These are phyloP conservation scores for Acacia concinna DNA, from an alignment of 331 rosid species.

Conservation along the genomic window DNA sequence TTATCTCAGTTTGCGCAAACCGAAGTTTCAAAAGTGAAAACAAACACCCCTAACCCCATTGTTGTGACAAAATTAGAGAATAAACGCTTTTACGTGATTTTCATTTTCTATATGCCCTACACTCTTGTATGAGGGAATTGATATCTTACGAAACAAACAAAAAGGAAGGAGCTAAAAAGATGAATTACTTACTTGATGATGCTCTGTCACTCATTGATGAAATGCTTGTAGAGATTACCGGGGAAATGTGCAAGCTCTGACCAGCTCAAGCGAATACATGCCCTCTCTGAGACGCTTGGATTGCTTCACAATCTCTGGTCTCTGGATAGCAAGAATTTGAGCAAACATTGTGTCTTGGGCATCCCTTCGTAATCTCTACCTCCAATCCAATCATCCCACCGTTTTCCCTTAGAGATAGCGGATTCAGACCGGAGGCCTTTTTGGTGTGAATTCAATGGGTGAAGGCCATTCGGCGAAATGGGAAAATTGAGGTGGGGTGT, in stretches of 20 bases:
- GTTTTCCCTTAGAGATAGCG: conserved; percentile 1
- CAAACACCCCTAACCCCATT: too few species aligned
- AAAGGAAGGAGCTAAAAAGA: too few species aligned
- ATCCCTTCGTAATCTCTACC: conserved; percentile 31
- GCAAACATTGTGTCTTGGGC: conserved; percentile 37
- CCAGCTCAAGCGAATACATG: conserved; percentile 27
- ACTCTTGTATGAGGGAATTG: too few species aligned
- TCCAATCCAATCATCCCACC: conserved; percentile 21
- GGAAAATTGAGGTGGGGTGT: conserved; percentile 23
- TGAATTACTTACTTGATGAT: too few species aligned
- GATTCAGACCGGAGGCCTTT: conserved; percentile 32
- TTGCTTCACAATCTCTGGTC: conserved; percentile 12
- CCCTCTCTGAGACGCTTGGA: conserved; percentile 29
- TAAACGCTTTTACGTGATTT: too few species aligned
- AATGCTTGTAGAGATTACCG: conserved; percentile 22
- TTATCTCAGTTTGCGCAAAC: too few species aligned
- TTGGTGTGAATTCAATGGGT: too few species aligned
- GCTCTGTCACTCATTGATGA: background rate
- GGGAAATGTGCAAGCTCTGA: conserved; percentile 10
- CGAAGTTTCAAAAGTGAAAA: too few species aligned
- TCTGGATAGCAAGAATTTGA: conserved; percentile 31
- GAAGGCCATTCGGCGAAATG: too few species aligned
- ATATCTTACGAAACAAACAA: too few species aligned
- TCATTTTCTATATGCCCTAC: too few species aligned
- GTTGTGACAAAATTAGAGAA: too few species aligned